phyloP scores from a whole-genome alignment of 2,329 filamentous ascomycete species.

The Epichloe brachyelytri region DNA sequence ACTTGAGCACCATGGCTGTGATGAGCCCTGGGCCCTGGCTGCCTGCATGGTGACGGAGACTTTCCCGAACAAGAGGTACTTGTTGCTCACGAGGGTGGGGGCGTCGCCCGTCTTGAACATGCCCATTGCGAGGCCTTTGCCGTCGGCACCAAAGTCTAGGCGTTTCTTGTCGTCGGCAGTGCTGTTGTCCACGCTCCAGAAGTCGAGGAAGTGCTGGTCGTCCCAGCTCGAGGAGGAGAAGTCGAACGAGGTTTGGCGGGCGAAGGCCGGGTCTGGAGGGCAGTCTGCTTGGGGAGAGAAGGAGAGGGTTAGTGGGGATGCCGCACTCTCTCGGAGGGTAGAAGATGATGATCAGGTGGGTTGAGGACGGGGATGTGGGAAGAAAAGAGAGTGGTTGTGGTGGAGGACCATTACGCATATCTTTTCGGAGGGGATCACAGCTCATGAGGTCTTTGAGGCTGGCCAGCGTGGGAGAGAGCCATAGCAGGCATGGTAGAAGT shows the following conservation, averaged over 20 bases:
- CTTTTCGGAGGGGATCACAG: constrained; percentile 15
- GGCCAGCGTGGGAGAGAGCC: constrained; percentile 6
- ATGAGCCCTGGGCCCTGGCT: constrained; percentile 64
- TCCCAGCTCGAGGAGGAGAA: constrained; percentile 48
- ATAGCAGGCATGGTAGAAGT: neutral
- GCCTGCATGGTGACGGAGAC: constrained; percentile 58
- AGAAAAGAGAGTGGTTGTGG: neutral
- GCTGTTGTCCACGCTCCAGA: constrained; percentile 22
- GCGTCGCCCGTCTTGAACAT: constrained; percentile 45
- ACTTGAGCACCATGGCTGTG: constrained; percentile 64
- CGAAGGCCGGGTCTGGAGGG: constrained; percentile 54
- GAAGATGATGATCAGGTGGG: neutral
- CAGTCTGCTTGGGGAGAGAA: constrained; percentile 26
- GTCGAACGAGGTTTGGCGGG: constrained; percentile 38
- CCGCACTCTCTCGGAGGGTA: neutral
- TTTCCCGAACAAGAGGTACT: constrained; percentile 77
- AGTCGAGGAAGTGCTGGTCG: constrained; percentile 11
- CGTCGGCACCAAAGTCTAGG: constrained; percentile 14
- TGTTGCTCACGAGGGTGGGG: constrained; percentile 52
- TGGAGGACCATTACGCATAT: constrained; percentile 11
- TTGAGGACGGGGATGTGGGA: neutral
- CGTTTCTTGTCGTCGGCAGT: constrained; percentile 14
- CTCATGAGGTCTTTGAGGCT: constrained; percentile 11
- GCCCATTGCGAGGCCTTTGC: constrained; percentile 25
- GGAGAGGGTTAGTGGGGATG: neutral